Evolutionary conservation across 345 rosid species (phyloP), one percentile per base, ranked within the genome.

Genomic region (Sisymbrium altissimum): DNA sequence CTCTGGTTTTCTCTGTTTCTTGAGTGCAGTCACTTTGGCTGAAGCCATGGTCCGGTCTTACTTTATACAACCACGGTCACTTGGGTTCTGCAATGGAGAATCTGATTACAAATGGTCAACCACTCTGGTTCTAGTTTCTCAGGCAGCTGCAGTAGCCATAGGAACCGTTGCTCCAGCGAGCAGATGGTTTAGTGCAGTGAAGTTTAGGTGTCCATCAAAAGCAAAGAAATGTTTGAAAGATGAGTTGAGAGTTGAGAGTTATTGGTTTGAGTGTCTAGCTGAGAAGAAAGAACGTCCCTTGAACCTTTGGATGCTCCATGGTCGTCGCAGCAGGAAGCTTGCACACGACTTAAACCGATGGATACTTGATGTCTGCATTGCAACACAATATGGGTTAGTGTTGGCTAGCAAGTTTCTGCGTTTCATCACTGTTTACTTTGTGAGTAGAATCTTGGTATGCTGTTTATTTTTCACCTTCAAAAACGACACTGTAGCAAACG

Each of bases 41-140:
- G 84, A 91, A 82, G 89, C 90, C 7, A 79, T 91, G 81, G 32
- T 88, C 30, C 80, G 89, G 56, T 84, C 92, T 79, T 89, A 83
- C 79, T 61, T 73, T 12, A n/a, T 89, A 82, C 66, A 59, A 40
- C 85, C 87, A 0, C 10, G 74, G 58, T 71, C 87, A 19, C 83
- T 91, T 57, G 44, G 66, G 25, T 93, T 93, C 73, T 91, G 98
- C 80, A 66, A 33, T 0, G 96, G 97, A 4, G 86, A 84, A 8
- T 91, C 94, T 17, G 98, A 93, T 33, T 91, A 91, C 69, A 84
- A 84, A 82, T 89, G 97, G 97, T 91, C 96, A 10, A 77, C 86
- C 65, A 69, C 72, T 15, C 56, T 82, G 32, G 79, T 88, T 43
- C 84, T 93, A 9, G 12, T 84, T 11, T 60, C 87, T 0, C 94